A percentile compares a stretch with the other conserved stretches of the same genome.
Conservation (phyloP, 148 eudicot genomes). For the Amaranthus hypochondriacus region DNA sequence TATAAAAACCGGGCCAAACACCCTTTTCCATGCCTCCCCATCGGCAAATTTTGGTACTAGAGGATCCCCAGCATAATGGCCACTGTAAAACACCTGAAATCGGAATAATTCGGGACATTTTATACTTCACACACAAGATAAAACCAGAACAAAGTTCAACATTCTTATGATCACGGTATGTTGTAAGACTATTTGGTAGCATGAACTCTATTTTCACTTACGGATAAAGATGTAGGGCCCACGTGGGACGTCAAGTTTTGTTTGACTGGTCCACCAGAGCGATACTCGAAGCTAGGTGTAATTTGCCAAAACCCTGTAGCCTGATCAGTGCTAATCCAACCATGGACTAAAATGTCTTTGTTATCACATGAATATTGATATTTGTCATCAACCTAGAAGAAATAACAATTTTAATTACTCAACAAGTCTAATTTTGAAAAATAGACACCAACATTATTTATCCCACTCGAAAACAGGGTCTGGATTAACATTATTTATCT, state of each 20-base stretch:
- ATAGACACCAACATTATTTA: no score
- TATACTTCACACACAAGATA: background rate
- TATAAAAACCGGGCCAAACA: slow-evolving; percentile 88
- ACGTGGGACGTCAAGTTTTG: slow-evolving; percentile 88
- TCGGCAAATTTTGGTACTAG: slow-evolving; percentile 59
- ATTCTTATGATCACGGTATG: background rate
- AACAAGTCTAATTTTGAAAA: background rate
- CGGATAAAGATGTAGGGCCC: slow-evolving; percentile 70
- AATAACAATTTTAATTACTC: background rate
- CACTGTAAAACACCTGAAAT: slow-evolving; percentile 72
- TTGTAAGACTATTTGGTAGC: background rate
- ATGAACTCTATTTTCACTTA: slow-evolving; percentile 26
- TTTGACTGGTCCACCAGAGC: slow-evolving; percentile 75
- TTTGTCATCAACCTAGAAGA: slow-evolving; percentile 76
- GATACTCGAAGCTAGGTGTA: slow-evolving; percentile 70
- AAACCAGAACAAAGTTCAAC: background rate
- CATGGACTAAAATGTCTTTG: slow-evolving; percentile 69
- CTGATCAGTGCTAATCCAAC: slow-evolving; percentile 66
- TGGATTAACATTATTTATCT: background rate
- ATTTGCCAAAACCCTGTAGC: slow-evolving; percentile 88
- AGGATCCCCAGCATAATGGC: slow-evolving; percentile 79
- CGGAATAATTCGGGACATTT: slow-evolving; percentile 11
- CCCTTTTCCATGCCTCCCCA: slow-evolving; percentile 87
- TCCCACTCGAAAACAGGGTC: background rate
- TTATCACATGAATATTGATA: slow-evolving; percentile 82